Percentiles rank a stretch among this genome's conserved stretches.
Conservation (phyloP, 352 stramenopile genomes). For the Peronosclerospora sorghi region DNA sequence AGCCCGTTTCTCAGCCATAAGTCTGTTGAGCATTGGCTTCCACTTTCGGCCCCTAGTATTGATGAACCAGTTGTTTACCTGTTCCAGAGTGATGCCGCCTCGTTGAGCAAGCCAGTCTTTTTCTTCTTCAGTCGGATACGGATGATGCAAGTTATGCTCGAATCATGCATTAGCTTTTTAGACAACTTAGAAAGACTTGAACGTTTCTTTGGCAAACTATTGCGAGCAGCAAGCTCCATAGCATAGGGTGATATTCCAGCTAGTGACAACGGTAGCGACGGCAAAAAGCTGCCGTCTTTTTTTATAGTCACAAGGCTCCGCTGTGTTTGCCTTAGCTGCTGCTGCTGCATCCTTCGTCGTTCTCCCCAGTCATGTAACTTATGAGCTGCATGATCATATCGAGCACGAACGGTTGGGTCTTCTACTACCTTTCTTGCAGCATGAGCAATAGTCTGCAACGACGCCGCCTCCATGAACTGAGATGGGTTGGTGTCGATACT, state of each 20-base stretch:
- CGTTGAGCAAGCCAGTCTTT: constrained; percentile 58
- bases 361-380: constrained; percentile 26
- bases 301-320: no score
- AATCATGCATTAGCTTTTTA: constrained; percentile 63
- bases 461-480: constrained; percentile 14
- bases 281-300: no score
- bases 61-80: constrained; percentile 87
- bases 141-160: constrained; percentile 73
- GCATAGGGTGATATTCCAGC: constrained; percentile 21
- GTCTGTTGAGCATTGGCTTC: constrained; percentile 69
- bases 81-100: constrained; percentile 72
- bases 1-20: constrained; percentile 57
- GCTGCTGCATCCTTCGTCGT: constrained; percentile 17
- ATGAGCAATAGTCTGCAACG: constrained; percentile 19
- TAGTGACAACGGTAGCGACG: no score
- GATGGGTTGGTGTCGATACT: constrained; percentile 3
- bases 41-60: constrained; percentile 79
- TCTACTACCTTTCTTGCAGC: constrained; percentile 13
- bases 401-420: constrained; percentile 15
- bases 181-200: constrained; percentile 64
- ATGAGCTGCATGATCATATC: constrained; percentile 17
- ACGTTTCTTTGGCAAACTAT: constrained; percentile 47
- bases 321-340: no score
- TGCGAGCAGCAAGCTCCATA: constrained; percentile 23
- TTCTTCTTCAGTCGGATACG: constrained; percentile 78